Base-by-base conservation (phyloP, 2,329 filamentous ascomycete genomes). In the Pseudogymnoascus sp. region DNA sequence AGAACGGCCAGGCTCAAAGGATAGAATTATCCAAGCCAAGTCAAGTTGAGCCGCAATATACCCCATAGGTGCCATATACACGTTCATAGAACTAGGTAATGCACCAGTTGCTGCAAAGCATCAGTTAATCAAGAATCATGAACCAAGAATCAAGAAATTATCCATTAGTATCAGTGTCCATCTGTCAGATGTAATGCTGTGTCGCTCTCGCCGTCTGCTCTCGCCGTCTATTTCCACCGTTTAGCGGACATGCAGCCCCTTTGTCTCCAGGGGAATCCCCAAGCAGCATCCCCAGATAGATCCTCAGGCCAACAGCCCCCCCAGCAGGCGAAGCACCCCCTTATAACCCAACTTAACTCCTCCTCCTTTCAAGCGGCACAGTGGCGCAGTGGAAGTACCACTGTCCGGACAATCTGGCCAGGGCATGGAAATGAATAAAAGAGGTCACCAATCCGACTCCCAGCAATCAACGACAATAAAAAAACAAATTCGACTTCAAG, bases 21-120 rank as follows among this genome's bases (percentile, higher is more conserved):
- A 18, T 11, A 12, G 28, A 18, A 18, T 56, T 18, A n/a, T 21
- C 50, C 50, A 18, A 14, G 50, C 50, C 28, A 34, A 18, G 50
- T 56, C n/a, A 34, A 18, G 28, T 56, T 34, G 50, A 56, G 50
- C 50, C 28, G 28, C 25, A 56, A 56, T 56, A 56, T 56, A 56
- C 50, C 50, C 50, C 25, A 16, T 1, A 18, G n/a, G 25, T 14
- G 25, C 28, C 50, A 34, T 56, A 56, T 34, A n/a, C 46, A 53
- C 25, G 25, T 53, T 34, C n/a, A 18, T 53, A 53, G n/a, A 53
- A 18, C 46, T 4, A 53, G 46, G 7, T 53, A 18, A 1, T n/a
- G 10, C n/a, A 18, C 5, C 21, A 46, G 5, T 46, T 56, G 28
- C n/a, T 12, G 28, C n/a, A 18, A 5, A 12, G 28, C n/a, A 56